These are phyloP conservation scores for Teratosphaeria destructans DNA, from an alignment of 2,329 filamentous ascomycete genomes.

Conservation along the genomic window DNA sequence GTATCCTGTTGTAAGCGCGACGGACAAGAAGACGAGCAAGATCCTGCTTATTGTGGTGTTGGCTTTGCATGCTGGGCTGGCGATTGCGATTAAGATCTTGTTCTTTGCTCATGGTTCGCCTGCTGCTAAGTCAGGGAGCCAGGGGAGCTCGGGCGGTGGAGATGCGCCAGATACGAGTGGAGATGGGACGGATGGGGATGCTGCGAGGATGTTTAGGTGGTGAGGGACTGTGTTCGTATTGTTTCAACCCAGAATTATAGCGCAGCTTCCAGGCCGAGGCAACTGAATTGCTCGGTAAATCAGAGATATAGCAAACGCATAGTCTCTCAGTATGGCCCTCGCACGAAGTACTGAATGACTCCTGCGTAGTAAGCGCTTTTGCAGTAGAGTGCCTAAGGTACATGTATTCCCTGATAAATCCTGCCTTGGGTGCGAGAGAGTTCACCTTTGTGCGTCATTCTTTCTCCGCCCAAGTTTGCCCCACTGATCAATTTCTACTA, in stretches of 20 bases:
- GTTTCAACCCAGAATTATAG: background rate
- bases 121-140: constrained; percentile 18
- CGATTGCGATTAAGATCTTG: constrained; percentile 88
- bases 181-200: constrained; percentile 1
- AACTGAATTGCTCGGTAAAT: background rate
- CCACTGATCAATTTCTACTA: background rate
- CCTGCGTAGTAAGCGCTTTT: too few species aligned
- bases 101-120: constrained; percentile 63
- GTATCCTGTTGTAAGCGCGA: constrained; percentile 77
- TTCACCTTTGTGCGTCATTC: background rate
- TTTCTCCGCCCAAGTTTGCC: background rate
- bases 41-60: constrained; percentile 75
- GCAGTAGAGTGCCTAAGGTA: background rate
- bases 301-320: too few species aligned
- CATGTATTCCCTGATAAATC: background rate
- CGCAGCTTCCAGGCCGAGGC: background rate
- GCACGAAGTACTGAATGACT: too few species aligned
- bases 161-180: constrained; percentile 3
- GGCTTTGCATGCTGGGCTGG: constrained; percentile 74
- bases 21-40: constrained; percentile 85
- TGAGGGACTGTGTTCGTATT: background rate
- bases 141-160: background rate
- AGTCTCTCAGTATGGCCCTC: too few species aligned
- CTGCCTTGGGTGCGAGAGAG: background rate
- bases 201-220: background rate